These are phyloP conservation scores for Martiniozyma abietophila DNA, from an alignment of 805 yeast genomes.

Conservation along the genomic window DNA sequence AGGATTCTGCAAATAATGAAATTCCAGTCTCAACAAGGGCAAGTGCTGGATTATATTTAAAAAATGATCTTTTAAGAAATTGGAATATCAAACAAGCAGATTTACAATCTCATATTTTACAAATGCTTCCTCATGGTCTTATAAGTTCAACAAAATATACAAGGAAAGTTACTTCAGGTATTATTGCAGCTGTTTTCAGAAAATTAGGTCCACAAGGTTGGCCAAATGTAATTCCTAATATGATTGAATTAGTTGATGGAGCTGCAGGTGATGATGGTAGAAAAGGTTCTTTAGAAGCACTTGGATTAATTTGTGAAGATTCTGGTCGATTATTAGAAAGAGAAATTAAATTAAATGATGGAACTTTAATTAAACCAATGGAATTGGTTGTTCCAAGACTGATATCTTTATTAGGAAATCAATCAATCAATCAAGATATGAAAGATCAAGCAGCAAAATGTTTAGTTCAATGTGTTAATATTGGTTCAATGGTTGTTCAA, in stretches of 20 bases:
- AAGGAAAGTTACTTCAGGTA: conserved; percentile 84
- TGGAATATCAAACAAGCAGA: conserved; percentile 23
- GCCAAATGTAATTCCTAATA: conserved; percentile 65
- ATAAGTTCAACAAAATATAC: conserved; percentile 49
- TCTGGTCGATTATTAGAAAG: conserved; percentile 55
- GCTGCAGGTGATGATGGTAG: conserved; percentile 37
- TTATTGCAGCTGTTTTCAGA: conserved; percentile 71
- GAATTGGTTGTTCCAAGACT: conserved; percentile 59
- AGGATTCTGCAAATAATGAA: conserved; percentile 34
- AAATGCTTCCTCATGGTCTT: conserved; percentile 37
- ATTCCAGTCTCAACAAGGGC: conserved; percentile 59
- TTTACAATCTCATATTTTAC: conserved; percentile 27
- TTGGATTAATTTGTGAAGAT: conserved; percentile 88
- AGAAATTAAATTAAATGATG: conserved; percentile 50
- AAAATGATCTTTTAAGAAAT: conserved; percentile 54
- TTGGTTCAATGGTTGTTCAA: conserved; percentile 57
- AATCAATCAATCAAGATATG: conserved; percentile 43
- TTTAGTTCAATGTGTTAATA: conserved; percentile 64
- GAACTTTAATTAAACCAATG: conserved; percentile 34
- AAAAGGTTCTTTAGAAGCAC: conserved; percentile 74
- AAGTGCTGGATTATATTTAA: conserved; percentile 79
- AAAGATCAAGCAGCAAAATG: conserved; percentile 58
- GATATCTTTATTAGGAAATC: conserved; percentile 38
- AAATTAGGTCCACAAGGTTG: conserved; percentile 57
- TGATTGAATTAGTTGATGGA: conserved; percentile 51